Percentiles rank a stretch among this genome's conserved stretches.
phyloP scores from a whole-genome alignment of 1,284 basidiomycete genomes.

The Rhodotorula sp. region DNA sequence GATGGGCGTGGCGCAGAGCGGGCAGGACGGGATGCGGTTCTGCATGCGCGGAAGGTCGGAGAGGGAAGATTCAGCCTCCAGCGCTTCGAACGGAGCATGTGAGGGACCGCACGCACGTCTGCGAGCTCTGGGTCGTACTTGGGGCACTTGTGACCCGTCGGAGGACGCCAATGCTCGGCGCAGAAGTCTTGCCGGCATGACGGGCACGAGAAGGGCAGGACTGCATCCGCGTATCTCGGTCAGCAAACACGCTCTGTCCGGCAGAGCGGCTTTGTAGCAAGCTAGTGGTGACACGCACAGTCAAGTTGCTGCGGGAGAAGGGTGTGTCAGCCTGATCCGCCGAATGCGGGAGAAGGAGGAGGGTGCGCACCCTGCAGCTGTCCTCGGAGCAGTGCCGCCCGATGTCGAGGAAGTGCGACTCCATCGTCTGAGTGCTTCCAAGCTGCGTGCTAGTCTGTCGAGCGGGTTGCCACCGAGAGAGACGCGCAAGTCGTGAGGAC shows the following conservation, averaged over 20 bases:
- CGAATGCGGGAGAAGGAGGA: background rate
- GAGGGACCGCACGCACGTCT: slow-evolving; percentile 19
- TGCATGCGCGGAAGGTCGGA: background rate
- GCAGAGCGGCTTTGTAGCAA: no score
- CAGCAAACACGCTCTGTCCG: background rate
- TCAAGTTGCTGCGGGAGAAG: slow-evolving; percentile 14
- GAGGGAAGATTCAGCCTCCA: background rate
- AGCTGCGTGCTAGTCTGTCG: no score
- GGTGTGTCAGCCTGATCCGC: background rate
- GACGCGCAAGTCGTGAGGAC: no score
- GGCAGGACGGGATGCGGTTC: slow-evolving; percentile 39
- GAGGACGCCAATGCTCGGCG: slow-evolving; percentile 31
- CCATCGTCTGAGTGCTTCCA: background rate
- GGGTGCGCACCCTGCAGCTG: slow-evolving; percentile 5
- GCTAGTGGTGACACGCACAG: background rate
- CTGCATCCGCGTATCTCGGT: background rate
- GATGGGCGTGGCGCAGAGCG: slow-evolving; percentile 32
- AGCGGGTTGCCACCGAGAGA: no score
- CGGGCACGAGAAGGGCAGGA: slow-evolving; percentile 39
- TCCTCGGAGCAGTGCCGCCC: slow-evolving; percentile 35
- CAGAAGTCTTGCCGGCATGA: slow-evolving; percentile 27
- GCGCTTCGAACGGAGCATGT: no score
- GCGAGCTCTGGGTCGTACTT: slow-evolving; percentile 15
- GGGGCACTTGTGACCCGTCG: slow-evolving; percentile 17
- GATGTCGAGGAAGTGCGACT: slow-evolving; percentile 26